These are phyloP conservation scores for Syncephalastrum racemosum DNA, from an alignment of 371 early-diverging fungal genomes.

Conservation along the genomic window DNA sequence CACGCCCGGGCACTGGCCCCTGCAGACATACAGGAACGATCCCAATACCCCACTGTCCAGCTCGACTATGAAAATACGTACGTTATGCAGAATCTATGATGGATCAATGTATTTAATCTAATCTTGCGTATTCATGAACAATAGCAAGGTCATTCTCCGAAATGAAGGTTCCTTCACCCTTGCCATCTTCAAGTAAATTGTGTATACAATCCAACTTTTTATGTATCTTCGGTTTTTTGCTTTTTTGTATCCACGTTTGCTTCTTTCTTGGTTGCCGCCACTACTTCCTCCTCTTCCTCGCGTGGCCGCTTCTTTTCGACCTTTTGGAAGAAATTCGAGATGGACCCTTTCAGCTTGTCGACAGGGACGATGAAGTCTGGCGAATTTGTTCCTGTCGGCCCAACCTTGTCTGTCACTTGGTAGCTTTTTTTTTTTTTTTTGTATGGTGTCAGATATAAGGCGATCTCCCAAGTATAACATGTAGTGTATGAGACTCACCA, in stretches of 20 bases:
- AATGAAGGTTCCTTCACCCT: constrained; percentile 46
- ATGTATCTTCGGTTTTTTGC: constrained; percentile 1
- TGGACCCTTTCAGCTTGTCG: constrained; percentile 29
- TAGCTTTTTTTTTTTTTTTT: constrained; percentile 30
- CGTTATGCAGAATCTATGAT: neutral
- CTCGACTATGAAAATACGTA: constrained; percentile 46
- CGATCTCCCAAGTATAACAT: neutral
- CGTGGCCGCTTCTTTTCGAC: constrained; percentile 1
- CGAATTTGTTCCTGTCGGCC: constrained; percentile 35
- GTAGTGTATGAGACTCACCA: constrained; percentile 22
- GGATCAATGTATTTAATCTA: neutral
- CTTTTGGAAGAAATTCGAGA: constrained; percentile 31
- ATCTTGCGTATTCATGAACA: constrained; percentile 10
- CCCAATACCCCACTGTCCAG: constrained; percentile 44
- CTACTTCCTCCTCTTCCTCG: neutral
- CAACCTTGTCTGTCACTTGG: constrained; percentile 45
- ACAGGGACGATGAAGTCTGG: constrained; percentile 45
- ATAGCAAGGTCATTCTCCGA: constrained; percentile 44
- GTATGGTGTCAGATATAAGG: no score
- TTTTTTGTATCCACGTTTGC: neutral
- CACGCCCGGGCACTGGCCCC: constrained; percentile 27
- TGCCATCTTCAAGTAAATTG: constrained; percentile 38
- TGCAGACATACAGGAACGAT: constrained; percentile 27
- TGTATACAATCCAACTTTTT: constrained; percentile 1
- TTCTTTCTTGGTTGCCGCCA: neutral